Percentiles rank a stretch among this genome's conserved stretches.
phyloP scores from a whole-genome alignment of 1,139 yeast genomes.

The Sugiyamaella sp. region DNA sequence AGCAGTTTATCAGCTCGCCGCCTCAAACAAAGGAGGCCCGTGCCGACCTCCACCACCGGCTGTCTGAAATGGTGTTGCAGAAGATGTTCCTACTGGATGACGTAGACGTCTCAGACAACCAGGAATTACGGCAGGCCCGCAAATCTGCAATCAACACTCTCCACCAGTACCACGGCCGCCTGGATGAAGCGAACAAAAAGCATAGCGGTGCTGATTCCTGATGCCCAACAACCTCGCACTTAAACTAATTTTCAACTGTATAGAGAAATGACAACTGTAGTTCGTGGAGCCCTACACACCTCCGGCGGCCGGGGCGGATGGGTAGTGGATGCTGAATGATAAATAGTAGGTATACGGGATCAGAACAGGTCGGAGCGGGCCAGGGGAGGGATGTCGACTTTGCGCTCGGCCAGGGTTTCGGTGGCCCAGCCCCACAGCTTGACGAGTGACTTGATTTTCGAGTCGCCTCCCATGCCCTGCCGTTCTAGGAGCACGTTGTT shows the following conservation, averaged over 20 bases:
- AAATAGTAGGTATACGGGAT: not conserved
- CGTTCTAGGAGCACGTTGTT: conserved; percentile 42
- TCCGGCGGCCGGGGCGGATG: too few relatives aligned
- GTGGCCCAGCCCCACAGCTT: conserved; percentile 45
- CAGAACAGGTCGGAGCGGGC: conserved; percentile 31
- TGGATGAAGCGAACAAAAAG: conserved; percentile 37
- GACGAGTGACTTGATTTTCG: conserved; percentile 41
- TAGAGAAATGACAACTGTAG: too few relatives aligned
- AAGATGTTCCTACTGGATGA: conserved; percentile 46
- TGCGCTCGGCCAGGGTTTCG: conserved; percentile 32
- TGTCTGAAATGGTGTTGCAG: conserved; percentile 45
- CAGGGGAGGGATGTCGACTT: conserved; percentile 34
- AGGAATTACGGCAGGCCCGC: conserved; percentile 43
- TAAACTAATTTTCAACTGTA: too few relatives aligned
- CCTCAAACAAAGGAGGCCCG: conserved; percentile 35
- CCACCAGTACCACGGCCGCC: conserved; percentile 41
- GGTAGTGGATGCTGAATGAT: too few relatives aligned
- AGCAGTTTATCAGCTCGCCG: conserved; percentile 36
- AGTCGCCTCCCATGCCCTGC: conserved; percentile 41
- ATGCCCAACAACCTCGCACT: too few relatives aligned
- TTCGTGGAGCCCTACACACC: too few relatives aligned
- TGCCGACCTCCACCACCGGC: conserved; percentile 42
- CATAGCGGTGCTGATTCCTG: conserved; percentile 6
- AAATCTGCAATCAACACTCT: conserved; percentile 45
- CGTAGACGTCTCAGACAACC: conserved; percentile 43